A percentile compares a stretch with the other conserved stretches of the same genome.
phyloP scores from a whole-genome alignment of 2,329 filamentous ascomycete species.

The Fusarium tjaetaba region DNA sequence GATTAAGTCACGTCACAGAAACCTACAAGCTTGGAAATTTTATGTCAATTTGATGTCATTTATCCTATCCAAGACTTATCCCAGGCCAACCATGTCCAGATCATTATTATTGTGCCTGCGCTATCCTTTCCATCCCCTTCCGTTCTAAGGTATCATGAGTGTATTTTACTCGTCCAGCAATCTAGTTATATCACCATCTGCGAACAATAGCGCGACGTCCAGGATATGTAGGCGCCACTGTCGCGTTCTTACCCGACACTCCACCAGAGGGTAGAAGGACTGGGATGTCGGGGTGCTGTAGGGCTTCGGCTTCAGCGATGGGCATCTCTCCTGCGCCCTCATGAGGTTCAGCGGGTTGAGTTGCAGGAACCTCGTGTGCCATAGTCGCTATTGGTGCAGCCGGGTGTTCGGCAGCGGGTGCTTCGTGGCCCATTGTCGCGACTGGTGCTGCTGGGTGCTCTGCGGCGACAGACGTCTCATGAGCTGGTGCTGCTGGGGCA shows the following conservation, averaged over 20 bases:
- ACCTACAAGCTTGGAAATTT: neutral
- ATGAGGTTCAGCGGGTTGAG: neutral
- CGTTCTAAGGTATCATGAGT: neutral
- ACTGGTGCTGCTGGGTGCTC: neutral
- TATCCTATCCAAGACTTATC: constrained; percentile 22
- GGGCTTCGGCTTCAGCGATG: neutral
- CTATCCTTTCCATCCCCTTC: neutral
- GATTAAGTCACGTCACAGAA: neutral
- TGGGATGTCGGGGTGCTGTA: constrained; percentile 3
- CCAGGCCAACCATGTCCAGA: constrained; percentile 4
- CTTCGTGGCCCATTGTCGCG: neutral
- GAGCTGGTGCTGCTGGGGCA: neutral
- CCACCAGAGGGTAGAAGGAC: constrained; percentile 5
- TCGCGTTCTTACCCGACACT: neutral
- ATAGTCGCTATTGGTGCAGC: neutral
- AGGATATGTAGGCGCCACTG: constrained; percentile 1
- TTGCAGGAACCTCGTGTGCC: neutral
- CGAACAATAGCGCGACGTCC: constrained; percentile 17
- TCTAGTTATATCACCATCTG: neutral
- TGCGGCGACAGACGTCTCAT: neutral
- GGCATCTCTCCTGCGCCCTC: constrained; percentile 1
- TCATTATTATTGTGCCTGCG: constrained; percentile 17
- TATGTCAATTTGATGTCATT: constrained; percentile 10
- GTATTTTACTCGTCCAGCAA: neutral
- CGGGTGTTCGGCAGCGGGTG: neutral